phyloP scores from a whole-genome alignment of 2,329 filamentous ascomycete genomes.

The Ilyonectria destructans region DNA sequence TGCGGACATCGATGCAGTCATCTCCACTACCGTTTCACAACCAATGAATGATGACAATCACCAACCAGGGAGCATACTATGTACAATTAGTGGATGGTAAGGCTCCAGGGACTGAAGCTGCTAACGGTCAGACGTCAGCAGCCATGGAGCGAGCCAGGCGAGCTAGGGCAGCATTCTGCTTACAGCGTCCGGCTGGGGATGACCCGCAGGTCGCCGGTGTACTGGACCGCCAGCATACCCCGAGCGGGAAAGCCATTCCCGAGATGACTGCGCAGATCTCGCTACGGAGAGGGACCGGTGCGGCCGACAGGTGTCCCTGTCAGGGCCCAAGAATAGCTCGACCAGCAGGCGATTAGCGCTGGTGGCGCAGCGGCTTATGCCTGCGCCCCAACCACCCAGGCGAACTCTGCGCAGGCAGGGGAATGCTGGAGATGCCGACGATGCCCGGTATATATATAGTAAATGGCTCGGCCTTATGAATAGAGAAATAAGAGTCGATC shows the following conservation, averaged over 20 bases:
- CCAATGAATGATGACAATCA: not conserved
- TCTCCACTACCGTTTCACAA: not conserved
- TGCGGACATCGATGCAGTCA: not conserved
- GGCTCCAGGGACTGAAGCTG: not conserved
- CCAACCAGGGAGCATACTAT: not conserved
- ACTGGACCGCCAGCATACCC: not conserved
- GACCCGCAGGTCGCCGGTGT: not conserved
- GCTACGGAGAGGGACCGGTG: not conserved
- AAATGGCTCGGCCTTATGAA: too few relatives aligned
- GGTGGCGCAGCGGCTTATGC: not conserved
- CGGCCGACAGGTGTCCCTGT: not conserved
- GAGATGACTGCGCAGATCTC: not conserved
- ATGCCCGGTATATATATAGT: too few relatives aligned
- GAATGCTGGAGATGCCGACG: too few relatives aligned
- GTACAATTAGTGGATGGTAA: not conserved
- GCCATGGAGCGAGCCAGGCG: not conserved
- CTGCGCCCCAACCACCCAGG: not conserved
- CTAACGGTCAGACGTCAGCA: not conserved
- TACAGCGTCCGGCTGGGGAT: not conserved
- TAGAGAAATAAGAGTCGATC: too few relatives aligned
- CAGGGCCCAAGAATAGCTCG: not conserved
- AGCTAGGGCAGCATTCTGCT: not conserved
- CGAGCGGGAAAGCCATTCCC: not conserved
- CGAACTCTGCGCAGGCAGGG: not conserved
- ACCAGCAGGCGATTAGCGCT: not conserved